These are phyloP conservation scores for Pythium oligandrum DNA, from an alignment of 352 stramenopile genomes.

Conservation along the genomic window DNA sequence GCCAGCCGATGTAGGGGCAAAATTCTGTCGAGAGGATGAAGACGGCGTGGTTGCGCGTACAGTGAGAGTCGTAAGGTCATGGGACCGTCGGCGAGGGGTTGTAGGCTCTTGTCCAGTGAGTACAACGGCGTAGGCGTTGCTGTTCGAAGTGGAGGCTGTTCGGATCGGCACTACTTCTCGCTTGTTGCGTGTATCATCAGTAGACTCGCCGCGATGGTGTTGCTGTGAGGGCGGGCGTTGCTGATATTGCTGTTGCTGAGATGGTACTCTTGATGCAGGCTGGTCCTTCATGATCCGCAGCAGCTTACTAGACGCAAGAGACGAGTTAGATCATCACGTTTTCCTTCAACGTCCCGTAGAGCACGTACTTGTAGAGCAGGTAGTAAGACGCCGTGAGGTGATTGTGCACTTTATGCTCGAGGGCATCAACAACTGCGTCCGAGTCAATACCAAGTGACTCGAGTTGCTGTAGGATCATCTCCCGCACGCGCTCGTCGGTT, in stretches of 20 bases:
- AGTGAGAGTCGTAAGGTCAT: too few relatives aligned
- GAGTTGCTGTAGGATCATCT: conserved; percentile 50
- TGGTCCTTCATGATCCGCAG: conserved; percentile 35
- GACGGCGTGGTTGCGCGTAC: neutral
- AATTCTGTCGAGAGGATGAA: neutral
- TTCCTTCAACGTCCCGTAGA: neutral
- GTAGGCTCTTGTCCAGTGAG: too few relatives aligned
- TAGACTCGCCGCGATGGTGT: too few relatives aligned
- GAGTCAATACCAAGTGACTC: conserved; percentile 41
- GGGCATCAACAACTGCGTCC: conserved; percentile 27
- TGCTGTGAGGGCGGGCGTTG: too few relatives aligned
- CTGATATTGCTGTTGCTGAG: too few relatives aligned
- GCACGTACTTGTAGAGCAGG: conserved; percentile 46
- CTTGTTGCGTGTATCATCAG: too few relatives aligned
- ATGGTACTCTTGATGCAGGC: neutral
- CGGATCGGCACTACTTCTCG: too few relatives aligned
- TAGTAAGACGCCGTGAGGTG: conserved; percentile 70
- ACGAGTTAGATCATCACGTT: neutral
- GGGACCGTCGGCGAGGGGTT: too few relatives aligned
- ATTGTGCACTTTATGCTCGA: conserved; percentile 62
- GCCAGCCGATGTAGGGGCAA: neutral
- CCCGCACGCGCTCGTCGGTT: conserved; percentile 18
- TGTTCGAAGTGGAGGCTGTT: too few relatives aligned
- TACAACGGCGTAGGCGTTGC: too few relatives aligned
- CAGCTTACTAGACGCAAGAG: conserved; percentile 20